Conservation (phyloP, 176 grass and related monocot species). For the Bothriochloa decipiens region DNA sequence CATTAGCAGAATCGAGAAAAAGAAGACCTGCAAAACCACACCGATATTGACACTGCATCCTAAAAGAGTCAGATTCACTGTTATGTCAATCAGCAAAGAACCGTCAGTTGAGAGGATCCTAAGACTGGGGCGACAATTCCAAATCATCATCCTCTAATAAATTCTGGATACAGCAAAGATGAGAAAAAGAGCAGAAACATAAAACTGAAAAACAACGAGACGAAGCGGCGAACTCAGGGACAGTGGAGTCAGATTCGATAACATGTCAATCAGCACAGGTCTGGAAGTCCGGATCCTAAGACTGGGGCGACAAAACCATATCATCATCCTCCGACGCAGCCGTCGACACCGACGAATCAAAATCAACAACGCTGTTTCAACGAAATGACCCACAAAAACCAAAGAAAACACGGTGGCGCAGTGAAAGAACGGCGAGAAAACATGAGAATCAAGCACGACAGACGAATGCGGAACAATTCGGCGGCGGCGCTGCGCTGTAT, state of each 20-base stretch:
- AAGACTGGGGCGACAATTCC: conserved; percentile 51
- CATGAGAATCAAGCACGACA: too few relatives aligned
- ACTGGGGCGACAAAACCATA: conserved; percentile 75
- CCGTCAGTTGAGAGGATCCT: not conserved
- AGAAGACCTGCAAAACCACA: too few relatives aligned
- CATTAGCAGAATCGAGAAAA: too few relatives aligned
- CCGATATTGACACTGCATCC: too few relatives aligned
- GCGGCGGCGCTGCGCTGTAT: too few relatives aligned
- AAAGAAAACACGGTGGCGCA: not conserved
- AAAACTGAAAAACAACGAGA: rapidly evolving
- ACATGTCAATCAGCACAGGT: conserved; percentile 70
- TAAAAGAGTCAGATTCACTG: conserved; percentile 19
- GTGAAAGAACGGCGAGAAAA: not conserved
- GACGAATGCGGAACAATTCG: too few relatives aligned
- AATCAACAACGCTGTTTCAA: not conserved
- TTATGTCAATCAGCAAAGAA: conserved; percentile 40
- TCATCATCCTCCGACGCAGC: conserved; percentile 55
- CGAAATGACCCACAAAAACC: not conserved
- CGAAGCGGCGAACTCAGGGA: not conserved
- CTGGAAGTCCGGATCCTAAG: conserved; percentile 55
- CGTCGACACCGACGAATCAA: not conserved
- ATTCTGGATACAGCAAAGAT: too few relatives aligned
- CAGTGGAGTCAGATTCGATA: conserved; percentile 53
- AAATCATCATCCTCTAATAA: conserved; percentile 45
- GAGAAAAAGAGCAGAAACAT: not conserved